Percentiles rank a stretch among this genome's conserved stretches.
Conservation (phyloP, 1,139 yeast species). For the Pichia sp. region DNA sequence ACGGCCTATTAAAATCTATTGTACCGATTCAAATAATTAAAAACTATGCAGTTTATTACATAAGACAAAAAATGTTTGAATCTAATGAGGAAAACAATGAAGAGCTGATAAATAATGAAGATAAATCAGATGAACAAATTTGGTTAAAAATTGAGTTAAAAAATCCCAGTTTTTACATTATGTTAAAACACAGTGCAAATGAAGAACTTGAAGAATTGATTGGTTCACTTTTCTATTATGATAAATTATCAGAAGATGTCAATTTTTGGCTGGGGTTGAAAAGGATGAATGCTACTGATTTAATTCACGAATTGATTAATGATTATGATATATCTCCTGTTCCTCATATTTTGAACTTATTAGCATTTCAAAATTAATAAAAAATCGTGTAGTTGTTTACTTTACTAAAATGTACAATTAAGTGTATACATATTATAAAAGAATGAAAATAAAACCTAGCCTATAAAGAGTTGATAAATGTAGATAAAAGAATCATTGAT, state of each 20-base stretch:
- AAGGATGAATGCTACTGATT: conserved; percentile 3
- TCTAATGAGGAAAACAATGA: neutral
- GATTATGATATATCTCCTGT: conserved; percentile 6
- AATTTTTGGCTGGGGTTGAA: conserved; percentile 13
- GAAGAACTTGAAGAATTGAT: conserved; percentile 9
- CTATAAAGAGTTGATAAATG: conserved; percentile 1
- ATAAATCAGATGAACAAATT: conserved; percentile 1
- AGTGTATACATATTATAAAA: neutral
- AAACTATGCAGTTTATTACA: conserved; percentile 4
- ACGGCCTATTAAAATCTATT: neutral
- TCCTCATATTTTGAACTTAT: conserved; percentile 7
- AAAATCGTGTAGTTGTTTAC: neutral
- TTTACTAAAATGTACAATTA: neutral
- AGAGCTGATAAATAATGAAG: neutral
- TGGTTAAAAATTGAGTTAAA: conserved; percentile 4
- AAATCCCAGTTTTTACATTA: conserved; percentile 5
- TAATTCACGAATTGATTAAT: conserved; percentile 10
- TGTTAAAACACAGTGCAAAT: conserved; percentile 7
- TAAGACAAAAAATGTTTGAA: neutral
- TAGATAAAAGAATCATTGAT: conserved; percentile 1
- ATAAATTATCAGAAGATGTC: conserved; percentile 4
- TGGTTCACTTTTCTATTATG: conserved; percentile 7
- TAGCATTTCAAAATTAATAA: neutral
- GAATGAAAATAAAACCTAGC: neutral
- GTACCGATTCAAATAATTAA: conserved; percentile 5